A percentile compares a stretch with the other conserved stretches of the same genome.
Conservation (phyloP, 352 stramenopile species). For the Globisporangium nodosum region DNA sequence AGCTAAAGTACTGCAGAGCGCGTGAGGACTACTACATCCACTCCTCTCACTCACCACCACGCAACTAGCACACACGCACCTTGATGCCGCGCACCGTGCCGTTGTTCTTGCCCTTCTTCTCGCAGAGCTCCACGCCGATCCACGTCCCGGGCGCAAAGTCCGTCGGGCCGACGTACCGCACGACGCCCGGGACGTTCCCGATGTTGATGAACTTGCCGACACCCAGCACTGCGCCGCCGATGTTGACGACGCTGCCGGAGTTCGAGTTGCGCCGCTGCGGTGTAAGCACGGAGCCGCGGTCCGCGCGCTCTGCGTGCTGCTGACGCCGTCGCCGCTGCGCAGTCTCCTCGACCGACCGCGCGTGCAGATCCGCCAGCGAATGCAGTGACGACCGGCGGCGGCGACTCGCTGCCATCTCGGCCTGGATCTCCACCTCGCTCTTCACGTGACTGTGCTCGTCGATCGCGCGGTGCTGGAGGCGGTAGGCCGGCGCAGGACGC, state of each 20-base stretch:
- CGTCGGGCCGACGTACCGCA: constrained; percentile 63
- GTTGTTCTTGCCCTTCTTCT: constrained; percentile 61
- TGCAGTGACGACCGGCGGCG: constrained; percentile 27
- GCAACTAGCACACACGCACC: constrained; percentile 3
- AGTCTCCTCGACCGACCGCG: neutral
- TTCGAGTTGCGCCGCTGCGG: constrained; percentile 30
- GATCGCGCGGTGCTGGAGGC: constrained; percentile 1
- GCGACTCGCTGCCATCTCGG: neutral
- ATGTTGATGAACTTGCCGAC: constrained; percentile 58
- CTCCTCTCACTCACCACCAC: neutral
- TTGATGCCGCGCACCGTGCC: constrained; percentile 45
- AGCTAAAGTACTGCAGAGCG: constrained; percentile 50
- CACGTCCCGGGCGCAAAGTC: constrained; percentile 58
- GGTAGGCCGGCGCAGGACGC: neutral
- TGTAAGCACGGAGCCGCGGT: neutral
- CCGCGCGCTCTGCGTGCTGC: neutral
- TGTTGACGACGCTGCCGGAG: constrained; percentile 26
- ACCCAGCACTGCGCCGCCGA: constrained; percentile 33
- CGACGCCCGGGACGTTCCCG: constrained; percentile 46
- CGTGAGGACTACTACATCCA: constrained; percentile 3
- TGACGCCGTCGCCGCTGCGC: neutral
- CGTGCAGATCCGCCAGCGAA: constrained; percentile 37
- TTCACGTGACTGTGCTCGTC: constrained; percentile 2
- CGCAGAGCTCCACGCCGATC: constrained; percentile 65
- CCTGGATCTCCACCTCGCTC: neutral